phyloP scores from a whole-genome alignment of 257 asterid genomes.

The Salvia rosmarinus region DNA sequence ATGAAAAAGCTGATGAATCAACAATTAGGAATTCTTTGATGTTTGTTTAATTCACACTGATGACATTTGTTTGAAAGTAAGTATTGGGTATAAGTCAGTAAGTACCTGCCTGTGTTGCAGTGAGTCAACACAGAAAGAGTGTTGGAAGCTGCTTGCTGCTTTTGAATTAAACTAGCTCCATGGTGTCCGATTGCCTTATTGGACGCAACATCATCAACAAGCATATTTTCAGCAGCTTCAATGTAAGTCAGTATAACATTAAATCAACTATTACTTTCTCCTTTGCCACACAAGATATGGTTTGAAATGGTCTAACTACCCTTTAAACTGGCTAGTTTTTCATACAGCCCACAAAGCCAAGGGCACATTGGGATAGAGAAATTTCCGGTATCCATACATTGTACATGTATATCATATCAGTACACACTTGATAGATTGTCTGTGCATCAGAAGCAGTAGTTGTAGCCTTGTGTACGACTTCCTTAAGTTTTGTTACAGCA shows the following conservation, averaged over 20 bases:
- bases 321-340: neutral
- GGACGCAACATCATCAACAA: slow-evolving; percentile 84
- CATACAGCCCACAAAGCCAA: slow-evolving; percentile 1
- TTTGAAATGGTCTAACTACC: neutral
- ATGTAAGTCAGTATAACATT: slow-evolving; percentile 58
- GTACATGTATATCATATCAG: too few species aligned
- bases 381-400: neutral
- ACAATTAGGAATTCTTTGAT: neutral
- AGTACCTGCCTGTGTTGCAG: too few species aligned
- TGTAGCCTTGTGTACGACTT: slow-evolving; percentile 54
- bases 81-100: neutral
- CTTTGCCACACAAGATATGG: slow-evolving; percentile 7
- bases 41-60: neutral
- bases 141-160: slow-evolving; percentile 47
- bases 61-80: slow-evolving; percentile 18
- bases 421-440: slow-evolving; percentile 65
- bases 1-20: slow-evolving; percentile 5
- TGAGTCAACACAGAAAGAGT: too few species aligned
- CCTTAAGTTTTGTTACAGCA: slow-evolving; percentile 82
- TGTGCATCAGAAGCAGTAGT: slow-evolving; percentile 56
- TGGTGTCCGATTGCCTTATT: slow-evolving; percentile 82
- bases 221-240: slow-evolving; percentile 89
- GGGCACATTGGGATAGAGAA: neutral
- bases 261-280: slow-evolving; percentile 10
- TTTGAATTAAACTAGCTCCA: slow-evolving; percentile 71